Conservation (phyloP, 306 rosid genomes). For the Aeschynomene evenia region DNA sequence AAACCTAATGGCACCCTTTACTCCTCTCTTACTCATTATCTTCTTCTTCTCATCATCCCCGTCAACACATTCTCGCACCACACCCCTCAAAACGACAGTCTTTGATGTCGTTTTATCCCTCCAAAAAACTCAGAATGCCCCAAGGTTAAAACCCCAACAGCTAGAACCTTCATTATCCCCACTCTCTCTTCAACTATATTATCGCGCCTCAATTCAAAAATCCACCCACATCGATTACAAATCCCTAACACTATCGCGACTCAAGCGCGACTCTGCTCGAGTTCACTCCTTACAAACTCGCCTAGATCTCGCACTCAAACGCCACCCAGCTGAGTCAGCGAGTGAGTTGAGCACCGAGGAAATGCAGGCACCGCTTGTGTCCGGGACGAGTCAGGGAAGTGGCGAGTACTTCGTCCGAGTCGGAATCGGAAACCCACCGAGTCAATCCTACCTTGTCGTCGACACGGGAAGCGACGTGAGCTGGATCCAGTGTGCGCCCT, state of each 20-base stretch:
- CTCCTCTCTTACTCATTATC: constrained; percentile 10
- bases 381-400: constrained; percentile 91
- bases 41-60: constrained; percentile 3
- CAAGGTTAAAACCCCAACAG: constrained; percentile 21
- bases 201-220: constrained; percentile 54
- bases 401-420: constrained; percentile 92
- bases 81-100: constrained; percentile 39
- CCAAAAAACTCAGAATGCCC: constrained; percentile 21
- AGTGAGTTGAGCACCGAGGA: constrained; percentile 20
- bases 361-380: constrained; percentile 54
- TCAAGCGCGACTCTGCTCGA: constrained; percentile 78
- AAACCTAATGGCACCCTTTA: constrained; percentile 16
- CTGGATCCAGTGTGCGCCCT: constrained; percentile 93
- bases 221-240: constrained; percentile 45
- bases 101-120: constrained; percentile 58
- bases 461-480: constrained; percentile 97
- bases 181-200: constrained; percentile 42
- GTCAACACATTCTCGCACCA: constrained; percentile 38
- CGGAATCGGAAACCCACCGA: constrained; percentile 81
- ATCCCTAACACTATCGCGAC: constrained; percentile 53
- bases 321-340: constrained; percentile 28
- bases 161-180: background rate
- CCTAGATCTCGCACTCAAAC: constrained; percentile 46
- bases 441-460: constrained; percentile 64
- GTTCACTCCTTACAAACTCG: constrained; percentile 55